phyloP scores from a whole-genome alignment of 1,284 basidiomycete species.

The Kalmanozyma brasiliensis region DNA sequence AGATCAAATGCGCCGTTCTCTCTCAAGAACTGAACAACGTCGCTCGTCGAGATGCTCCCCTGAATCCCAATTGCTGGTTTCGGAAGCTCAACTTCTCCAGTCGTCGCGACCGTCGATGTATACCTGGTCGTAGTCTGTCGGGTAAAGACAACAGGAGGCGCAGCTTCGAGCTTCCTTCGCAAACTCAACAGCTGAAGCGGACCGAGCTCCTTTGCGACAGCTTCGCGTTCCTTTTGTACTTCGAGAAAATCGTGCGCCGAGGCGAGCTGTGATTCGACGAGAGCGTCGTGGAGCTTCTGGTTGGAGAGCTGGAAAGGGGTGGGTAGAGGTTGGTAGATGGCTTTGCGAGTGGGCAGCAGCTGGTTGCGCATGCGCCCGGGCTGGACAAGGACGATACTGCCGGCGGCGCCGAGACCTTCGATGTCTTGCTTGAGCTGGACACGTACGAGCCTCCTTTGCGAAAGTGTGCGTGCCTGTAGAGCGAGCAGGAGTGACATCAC shows the following conservation, averaged over 20 bases:
- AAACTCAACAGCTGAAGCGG: conserved; percentile 42
- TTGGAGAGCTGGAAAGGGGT: conserved; percentile 32
- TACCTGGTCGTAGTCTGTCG: conserved; percentile 35
- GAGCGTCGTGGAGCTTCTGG: conserved; percentile 14
- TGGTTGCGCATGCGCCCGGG: conserved; percentile 50
- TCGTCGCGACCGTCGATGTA: background rate
- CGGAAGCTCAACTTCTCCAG: conserved; percentile 18
- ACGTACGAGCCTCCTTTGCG: conserved; percentile 47
- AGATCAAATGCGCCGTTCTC: conserved; percentile 37
- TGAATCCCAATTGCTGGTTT: conserved; percentile 39
- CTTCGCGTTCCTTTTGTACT: conserved; percentile 23
- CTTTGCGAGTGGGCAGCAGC: conserved; percentile 29
- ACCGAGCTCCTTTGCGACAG: conserved; percentile 30
- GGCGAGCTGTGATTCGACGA: conserved; percentile 30
- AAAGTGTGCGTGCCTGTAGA: conserved; percentile 37
- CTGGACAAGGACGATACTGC: conserved; percentile 36
- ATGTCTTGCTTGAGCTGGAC: conserved; percentile 32
- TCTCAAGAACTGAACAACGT: conserved; percentile 32
- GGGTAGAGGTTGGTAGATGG: conserved; percentile 39
- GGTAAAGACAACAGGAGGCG: conserved; percentile 30
- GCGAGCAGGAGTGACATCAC: background rate
- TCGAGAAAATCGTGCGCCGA: conserved; percentile 18
- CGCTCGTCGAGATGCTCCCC: conserved; percentile 31
- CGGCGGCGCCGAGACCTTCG: conserved; percentile 31
- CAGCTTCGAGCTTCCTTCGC: conserved; percentile 33